phyloP scores from a whole-genome alignment of 2,329 filamentous ascomycete genomes.

The Neofusicoccum sp. region DNA sequence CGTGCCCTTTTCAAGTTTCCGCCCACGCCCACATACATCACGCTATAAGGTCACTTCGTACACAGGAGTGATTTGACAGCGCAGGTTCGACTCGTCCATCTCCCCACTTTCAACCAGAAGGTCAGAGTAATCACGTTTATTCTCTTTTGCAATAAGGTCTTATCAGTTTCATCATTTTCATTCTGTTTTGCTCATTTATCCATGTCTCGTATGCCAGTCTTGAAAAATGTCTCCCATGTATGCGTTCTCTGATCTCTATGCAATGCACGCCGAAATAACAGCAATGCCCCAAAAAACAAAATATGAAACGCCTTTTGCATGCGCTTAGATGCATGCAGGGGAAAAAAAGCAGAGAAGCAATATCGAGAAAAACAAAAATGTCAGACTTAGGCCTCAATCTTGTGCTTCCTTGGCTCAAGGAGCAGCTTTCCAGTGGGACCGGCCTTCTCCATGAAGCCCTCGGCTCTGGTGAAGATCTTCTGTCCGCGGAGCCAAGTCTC shows the following conservation, averaged over 20 bases:
- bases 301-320: background rate
- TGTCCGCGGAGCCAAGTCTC: constrained; percentile 83
- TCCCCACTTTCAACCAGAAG: no score
- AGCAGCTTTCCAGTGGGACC: constrained; percentile 51
- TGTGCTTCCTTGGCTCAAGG: constrained; percentile 46
- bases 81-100: no score
- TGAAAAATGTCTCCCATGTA: background rate
- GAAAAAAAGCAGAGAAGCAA: background rate
- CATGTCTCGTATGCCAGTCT: background rate
- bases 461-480: constrained; percentile 70
- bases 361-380: background rate
- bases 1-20: no score
- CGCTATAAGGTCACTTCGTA: no score
- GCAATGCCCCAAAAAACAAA: background rate
- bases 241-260: background rate
- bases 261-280: background rate
- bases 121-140: no score
- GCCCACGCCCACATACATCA: no score
- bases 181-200: background rate
- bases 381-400: background rate
- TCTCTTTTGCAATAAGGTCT: no score
- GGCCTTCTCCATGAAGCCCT: constrained; percentile 59
- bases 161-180: background rate
- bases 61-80: no score
- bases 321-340: background rate